A percentile compares a stretch with the other conserved stretches of the same genome.
Conservation (phyloP, 306 rosid species). For the Medicago lupulina region DNA sequence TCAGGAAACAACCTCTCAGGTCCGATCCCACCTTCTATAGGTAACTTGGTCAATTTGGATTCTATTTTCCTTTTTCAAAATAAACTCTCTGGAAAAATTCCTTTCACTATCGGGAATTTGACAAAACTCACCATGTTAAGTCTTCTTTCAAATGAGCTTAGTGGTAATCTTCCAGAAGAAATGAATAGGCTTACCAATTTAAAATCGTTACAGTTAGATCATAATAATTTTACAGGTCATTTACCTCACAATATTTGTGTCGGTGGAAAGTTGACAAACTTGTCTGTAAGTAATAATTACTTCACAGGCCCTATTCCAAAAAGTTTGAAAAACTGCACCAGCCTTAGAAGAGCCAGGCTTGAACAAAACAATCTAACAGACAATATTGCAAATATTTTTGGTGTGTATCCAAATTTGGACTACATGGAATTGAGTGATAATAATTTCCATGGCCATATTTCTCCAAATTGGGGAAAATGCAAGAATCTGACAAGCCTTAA, state of each 20-base stretch:
- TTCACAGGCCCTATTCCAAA: background rate
- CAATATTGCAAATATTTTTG: background rate
- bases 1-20: background rate
- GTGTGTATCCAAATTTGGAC: background rate
- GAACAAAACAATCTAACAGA: background rate
- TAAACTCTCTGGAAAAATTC: too few relatives aligned
- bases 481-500: background rate
- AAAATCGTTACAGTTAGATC: fast-evolving
- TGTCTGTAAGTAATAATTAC: fast-evolving
- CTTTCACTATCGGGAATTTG: too few relatives aligned
- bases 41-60: background rate
- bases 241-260: background rate
- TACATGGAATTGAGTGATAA: background rate
- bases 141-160: background rate
- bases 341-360: background rate
- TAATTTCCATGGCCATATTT: background rate
- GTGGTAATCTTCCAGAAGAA: background rate
- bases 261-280: background rate
- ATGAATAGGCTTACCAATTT: background rate
- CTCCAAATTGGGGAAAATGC: background rate
- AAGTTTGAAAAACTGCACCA: background rate
- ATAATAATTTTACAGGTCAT: background rate
- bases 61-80: background rate
- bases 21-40: background rate
- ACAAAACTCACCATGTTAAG: too few relatives aligned